A percentile compares a stretch with the other conserved stretches of the same genome.
phyloP scores from a whole-genome alignment of 495 filamentous ascomycete species.

The Penicillium atrosanguineum region DNA sequence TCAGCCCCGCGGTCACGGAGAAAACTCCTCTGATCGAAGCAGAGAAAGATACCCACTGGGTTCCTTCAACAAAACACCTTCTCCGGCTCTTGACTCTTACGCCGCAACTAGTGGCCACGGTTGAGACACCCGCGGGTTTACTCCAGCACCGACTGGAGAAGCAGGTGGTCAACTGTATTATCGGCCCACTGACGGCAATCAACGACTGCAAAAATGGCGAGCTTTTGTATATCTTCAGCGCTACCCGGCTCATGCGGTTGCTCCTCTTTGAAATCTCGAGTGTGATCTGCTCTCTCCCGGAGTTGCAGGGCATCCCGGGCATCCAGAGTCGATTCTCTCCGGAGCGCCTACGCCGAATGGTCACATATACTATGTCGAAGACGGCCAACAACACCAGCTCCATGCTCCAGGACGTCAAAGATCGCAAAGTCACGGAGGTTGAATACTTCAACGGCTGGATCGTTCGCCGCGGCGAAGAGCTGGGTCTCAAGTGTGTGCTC shows the following conservation, averaged over 20 bases:
- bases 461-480: slow-evolving; percentile 63
- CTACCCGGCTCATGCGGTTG: slow-evolving; percentile 56
- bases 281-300: slow-evolving; percentile 63
- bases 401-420: slow-evolving; percentile 76
- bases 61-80: slow-evolving; percentile 45
- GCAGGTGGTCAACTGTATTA: slow-evolving; percentile 72
- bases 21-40: slow-evolving; percentile 9
- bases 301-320: slow-evolving; percentile 61
- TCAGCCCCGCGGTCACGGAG: slow-evolving; percentile 51
- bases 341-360: slow-evolving; percentile 54
- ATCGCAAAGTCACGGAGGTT: slow-evolving; percentile 67
- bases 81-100: slow-evolving; percentile 51
- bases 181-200: slow-evolving; percentile 79
- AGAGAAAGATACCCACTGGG: slow-evolving; percentile 31
- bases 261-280: slow-evolving; percentile 64
- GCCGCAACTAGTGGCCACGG: slow-evolving; percentile 46
- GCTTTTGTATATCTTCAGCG: slow-evolving; percentile 58
- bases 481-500: slow-evolving; percentile 60
- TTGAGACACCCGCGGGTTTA: slow-evolving; percentile 41
- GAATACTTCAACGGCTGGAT: slow-evolving; percentile 86
- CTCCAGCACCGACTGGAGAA: slow-evolving; percentile 69
- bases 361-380: slow-evolving; percentile 54
- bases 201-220: slow-evolving; percentile 71
- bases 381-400: slow-evolving; percentile 69
- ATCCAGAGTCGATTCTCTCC: slow-evolving; percentile 53